A percentile compares a stretch with the other conserved stretches of the same genome.
phyloP scores from a whole-genome alignment of 768 basidiomycete species.

The Kondoa subrosea region DNA sequence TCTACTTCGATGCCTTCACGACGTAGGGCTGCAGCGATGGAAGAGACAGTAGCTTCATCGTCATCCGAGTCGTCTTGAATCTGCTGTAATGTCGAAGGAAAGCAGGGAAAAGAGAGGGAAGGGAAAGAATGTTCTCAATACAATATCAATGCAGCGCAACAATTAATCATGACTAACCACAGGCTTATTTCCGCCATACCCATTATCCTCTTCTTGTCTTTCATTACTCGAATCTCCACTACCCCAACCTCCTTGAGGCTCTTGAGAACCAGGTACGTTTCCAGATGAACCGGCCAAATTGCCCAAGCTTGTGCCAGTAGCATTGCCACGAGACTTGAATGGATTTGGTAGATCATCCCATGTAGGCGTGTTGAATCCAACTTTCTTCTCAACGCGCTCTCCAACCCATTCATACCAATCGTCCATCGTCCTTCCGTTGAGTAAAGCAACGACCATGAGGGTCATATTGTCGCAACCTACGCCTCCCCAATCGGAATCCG shows the following conservation, averaged over 20 bases:
- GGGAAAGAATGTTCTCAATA: too few relatives aligned
- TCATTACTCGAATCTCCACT: background rate
- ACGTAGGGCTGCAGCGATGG: constrained; percentile 2
- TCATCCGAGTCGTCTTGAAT: constrained; percentile 13
- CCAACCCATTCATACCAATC: constrained; percentile 85
- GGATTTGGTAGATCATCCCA: background rate
- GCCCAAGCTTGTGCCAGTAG: background rate
- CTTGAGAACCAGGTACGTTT: background rate
- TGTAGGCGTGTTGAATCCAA: constrained; percentile 63
- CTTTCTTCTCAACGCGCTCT: constrained; percentile 55
- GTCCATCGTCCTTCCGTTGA: constrained; percentile 69
- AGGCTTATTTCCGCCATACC: background rate
- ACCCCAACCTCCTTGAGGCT: background rate
- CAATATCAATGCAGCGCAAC: background rate
- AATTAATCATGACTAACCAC: background rate
- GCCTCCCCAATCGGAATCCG: constrained; percentile 78
- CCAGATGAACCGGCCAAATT: background rate
- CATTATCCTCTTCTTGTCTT: background rate
- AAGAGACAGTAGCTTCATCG: constrained; percentile 1
- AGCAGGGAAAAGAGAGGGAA: background rate
- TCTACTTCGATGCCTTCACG: constrained; percentile 16
- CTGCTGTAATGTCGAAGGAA: constrained; percentile 13
- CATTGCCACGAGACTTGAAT: background rate
- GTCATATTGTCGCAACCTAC: constrained; percentile 99
- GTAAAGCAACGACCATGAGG: constrained; percentile 68